Conservation (phyloP, 2,329 filamentous ascomycete genomes). For the Cytospora piceae region DNA sequence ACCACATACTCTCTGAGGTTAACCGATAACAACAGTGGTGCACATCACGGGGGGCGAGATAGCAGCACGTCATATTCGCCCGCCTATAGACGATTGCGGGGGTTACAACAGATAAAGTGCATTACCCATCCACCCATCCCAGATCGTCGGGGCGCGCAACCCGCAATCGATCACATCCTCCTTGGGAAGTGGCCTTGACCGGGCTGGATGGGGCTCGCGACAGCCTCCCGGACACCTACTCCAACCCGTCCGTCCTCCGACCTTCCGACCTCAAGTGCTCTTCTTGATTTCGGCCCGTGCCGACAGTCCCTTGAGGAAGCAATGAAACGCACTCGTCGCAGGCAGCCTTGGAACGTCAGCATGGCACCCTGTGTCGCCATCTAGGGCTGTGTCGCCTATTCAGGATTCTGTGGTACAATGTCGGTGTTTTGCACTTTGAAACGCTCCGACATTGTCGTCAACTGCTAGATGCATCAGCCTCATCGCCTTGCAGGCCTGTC, state of each 20-base stretch:
- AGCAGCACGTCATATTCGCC: not conserved
- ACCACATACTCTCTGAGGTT: not conserved
- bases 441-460: not conserved
- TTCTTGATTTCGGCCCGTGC: constrained; percentile 14
- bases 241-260: constrained; percentile 14
- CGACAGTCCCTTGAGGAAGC: not conserved
- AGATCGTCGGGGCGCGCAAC: not conserved
- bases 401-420: not conserved
- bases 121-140: not conserved
- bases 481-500: not conserved
- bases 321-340: not conserved
- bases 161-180: not conserved
- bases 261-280: not conserved
- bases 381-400: not conserved
- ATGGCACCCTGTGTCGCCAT: not conserved
- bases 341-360: constrained; percentile 9
- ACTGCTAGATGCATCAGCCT: not conserved
- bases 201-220: not conserved
- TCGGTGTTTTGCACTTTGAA: constrained; percentile 4
- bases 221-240: constrained; percentile 6
- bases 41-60: not conserved
- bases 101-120: not conserved
- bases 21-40: not conserved
- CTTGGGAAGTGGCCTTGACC: not conserved
- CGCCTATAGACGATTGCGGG: not conserved